A percentile compares a stretch with the other conserved stretches of the same genome.
Conservation (phyloP, 305 asterid genomes). For the Coffea humblotiana region DNA sequence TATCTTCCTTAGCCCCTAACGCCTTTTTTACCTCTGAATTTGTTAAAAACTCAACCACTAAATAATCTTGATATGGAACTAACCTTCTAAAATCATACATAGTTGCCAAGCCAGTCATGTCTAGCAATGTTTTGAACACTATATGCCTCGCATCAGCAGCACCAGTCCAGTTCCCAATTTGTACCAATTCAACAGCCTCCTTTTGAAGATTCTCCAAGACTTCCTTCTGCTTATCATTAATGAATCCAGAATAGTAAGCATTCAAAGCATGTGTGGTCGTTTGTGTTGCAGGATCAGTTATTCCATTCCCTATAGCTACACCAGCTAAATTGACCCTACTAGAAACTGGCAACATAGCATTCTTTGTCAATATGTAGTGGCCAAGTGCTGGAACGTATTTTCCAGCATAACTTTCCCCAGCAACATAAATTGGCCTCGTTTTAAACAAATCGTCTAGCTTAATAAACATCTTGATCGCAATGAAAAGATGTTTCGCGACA, state of each 20-base stretch:
- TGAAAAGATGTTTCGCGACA: conserved; percentile 60
- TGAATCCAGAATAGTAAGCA: conserved; percentile 38
- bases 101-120: conserved; percentile 76
- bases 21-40: conserved; percentile 48
- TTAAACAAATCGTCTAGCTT: conserved; percentile 42
- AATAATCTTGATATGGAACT: conserved; percentile 49
- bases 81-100: conserved; percentile 60
- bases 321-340: conserved; percentile 33
- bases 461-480: conserved; percentile 51
- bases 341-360: conserved; percentile 27
- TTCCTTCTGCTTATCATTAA: conserved; percentile 42
- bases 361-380: conserved; percentile 33
- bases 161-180: conserved; percentile 51
- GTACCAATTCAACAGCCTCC: conserved; percentile 31
- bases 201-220: conserved; percentile 51
- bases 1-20: conserved; percentile 46
- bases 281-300: conserved; percentile 50
- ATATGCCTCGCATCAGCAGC: conserved; percentile 42
- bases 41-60: conserved; percentile 48
- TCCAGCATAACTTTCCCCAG: conserved; percentile 54
- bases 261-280: conserved; percentile 38
- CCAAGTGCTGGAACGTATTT: conserved; percentile 49
- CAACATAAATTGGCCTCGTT: conserved; percentile 38
- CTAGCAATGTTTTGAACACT: conserved; percentile 39
- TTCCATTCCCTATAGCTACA: conserved; percentile 48